Percentiles rank a stretch among this genome's conserved stretches.
Conservation (phyloP, 768 basidiomycete species). For the Suillus discolor region DNA sequence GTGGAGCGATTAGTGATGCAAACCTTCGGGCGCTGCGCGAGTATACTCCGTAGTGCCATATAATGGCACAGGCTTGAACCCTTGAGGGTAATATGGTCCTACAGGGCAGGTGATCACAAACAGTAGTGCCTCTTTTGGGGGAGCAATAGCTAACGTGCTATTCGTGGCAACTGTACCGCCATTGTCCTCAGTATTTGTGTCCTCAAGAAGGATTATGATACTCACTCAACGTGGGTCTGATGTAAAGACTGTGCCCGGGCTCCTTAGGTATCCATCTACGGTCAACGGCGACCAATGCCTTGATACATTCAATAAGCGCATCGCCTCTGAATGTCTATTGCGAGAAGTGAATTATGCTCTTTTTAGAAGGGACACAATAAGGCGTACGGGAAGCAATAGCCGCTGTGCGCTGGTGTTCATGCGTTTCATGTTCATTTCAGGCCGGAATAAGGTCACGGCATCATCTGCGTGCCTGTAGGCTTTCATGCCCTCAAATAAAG, state of each 20-base stretch:
- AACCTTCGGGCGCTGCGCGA: slow-evolving; percentile 85
- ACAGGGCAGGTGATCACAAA: slow-evolving; percentile 64
- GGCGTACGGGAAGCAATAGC: slow-evolving; percentile 71
- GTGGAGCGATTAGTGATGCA: not conserved
- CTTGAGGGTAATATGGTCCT: slow-evolving; percentile 83
- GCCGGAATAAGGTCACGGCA: slow-evolving; percentile 82
- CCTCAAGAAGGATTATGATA: not conserved
- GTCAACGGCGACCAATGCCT: slow-evolving; percentile 81
- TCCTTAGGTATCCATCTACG: slow-evolving; percentile 89
- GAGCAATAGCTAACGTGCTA: slow-evolving; percentile 47
- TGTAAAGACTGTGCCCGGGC: slow-evolving; percentile 88
- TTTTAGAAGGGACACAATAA: not conserved
- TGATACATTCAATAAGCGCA: slow-evolving; percentile 76
- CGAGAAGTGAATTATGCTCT: slow-evolving; percentile 7
- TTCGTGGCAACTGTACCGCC: slow-evolving; percentile 68
- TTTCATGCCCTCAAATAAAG: slow-evolving; percentile 93
- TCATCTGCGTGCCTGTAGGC: slow-evolving; percentile 80
- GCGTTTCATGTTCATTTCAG: slow-evolving; percentile 96
- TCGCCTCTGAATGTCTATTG: slow-evolving; percentile 75
- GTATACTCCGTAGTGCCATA: slow-evolving; percentile 82
- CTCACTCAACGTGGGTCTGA: slow-evolving; percentile 76
- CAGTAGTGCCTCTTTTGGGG: slow-evolving; percentile 67
- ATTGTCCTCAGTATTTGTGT: slow-evolving; percentile 10
- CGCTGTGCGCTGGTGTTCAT: slow-evolving; percentile 87
- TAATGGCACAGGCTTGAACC: slow-evolving; percentile 90